Evolutionary conservation across 2,329 filamentous ascomycete species (phyloP).

Genomic region (Botrytis fabae): DNA sequence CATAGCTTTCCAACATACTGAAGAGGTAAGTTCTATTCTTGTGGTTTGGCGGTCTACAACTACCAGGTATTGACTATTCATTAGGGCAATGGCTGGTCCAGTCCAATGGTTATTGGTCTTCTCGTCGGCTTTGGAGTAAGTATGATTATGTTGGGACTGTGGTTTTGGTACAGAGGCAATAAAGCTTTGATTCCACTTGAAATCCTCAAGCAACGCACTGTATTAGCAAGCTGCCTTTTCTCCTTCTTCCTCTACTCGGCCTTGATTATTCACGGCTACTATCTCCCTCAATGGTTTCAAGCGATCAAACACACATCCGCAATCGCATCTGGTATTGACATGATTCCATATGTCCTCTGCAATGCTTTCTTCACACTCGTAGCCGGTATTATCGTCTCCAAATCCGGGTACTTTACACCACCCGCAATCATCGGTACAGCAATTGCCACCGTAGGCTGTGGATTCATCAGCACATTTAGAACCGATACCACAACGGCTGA

Average conservation of each 20-base stretch:
- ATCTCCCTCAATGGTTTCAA: slow-evolving; percentile 38
- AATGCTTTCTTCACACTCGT: slow-evolving; percentile 39
- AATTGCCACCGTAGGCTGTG: slow-evolving; percentile 30
- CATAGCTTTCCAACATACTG: slow-evolving; percentile 50
- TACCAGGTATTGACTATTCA: background rate
- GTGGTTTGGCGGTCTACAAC: background rate
- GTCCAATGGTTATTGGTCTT: slow-evolving; percentile 39
- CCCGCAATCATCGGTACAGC: slow-evolving; percentile 30
- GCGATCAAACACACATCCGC: slow-evolving; percentile 29
- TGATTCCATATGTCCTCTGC: slow-evolving; percentile 32
- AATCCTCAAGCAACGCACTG: slow-evolving; percentile 42
- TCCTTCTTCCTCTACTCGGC: slow-evolving; percentile 29
- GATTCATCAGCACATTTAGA: slow-evolving; percentile 42
- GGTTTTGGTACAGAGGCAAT: slow-evolving; percentile 46
- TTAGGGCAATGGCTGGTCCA: slow-evolving; percentile 35
- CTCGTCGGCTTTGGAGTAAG: slow-evolving; percentile 36
- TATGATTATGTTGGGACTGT: slow-evolving; percentile 35
- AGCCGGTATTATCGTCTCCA: slow-evolving; percentile 38
- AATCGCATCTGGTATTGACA: slow-evolving; percentile 31
- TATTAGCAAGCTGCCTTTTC: slow-evolving; percentile 36
- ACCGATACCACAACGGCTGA: slow-evolving; percentile 43
- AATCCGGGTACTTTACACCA: slow-evolving; percentile 40
- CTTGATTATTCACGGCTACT: slow-evolving; percentile 37
- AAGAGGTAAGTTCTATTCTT: slow-evolving; percentile 27
- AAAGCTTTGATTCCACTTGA: slow-evolving; percentile 50